These are phyloP conservation scores for Chlorella sp. DNA, from an alignment of 139 green algal species.

Conservation along the genomic window DNA sequence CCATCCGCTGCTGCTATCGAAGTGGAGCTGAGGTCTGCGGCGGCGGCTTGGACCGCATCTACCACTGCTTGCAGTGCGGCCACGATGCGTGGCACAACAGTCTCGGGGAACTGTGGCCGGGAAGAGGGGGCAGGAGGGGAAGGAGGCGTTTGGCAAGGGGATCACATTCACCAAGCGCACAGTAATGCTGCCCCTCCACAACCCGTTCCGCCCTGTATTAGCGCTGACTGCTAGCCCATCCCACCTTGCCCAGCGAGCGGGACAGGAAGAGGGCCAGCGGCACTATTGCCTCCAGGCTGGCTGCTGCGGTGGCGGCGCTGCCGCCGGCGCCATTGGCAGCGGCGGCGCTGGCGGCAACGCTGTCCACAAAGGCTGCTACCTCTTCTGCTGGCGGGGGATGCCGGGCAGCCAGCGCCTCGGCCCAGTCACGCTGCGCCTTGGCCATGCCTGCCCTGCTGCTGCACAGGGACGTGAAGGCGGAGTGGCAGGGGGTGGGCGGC, in stretches of 20 bases:
- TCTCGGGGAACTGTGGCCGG: slow-evolving; percentile 10
- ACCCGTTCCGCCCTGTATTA: too few relatives aligned
- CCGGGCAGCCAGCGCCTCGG: neutral
- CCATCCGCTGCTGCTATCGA: too few relatives aligned
- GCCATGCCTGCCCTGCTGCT: neutral
- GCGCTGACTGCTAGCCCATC: too few relatives aligned
- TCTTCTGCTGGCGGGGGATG: neutral
- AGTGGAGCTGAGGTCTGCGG: neutral
- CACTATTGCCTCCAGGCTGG: slow-evolving; percentile 15
- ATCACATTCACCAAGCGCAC: neutral
- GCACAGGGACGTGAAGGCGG: neutral
- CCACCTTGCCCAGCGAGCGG: slow-evolving; percentile 26
- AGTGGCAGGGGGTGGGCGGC: neutral
- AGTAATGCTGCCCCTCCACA: too few relatives aligned
- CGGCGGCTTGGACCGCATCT: neutral
- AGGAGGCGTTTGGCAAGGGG: neutral
- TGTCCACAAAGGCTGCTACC: slow-evolving; percentile 3
- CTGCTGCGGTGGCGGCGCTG: neutral
- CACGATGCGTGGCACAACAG: slow-evolving; percentile 8
- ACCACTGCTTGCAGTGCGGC: neutral
- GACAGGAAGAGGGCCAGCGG: slow-evolving; percentile 26
- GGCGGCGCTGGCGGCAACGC: neutral
- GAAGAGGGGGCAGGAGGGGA: neutral
- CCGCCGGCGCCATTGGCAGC: neutral
- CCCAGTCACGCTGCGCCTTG: slow-evolving; percentile 27